Percentiles rank a stretch among this genome's conserved stretches.
Evolutionary conservation across 768 basidiomycete species (phyloP).

Genomic region (Hygrocybe coccinea): DNA sequence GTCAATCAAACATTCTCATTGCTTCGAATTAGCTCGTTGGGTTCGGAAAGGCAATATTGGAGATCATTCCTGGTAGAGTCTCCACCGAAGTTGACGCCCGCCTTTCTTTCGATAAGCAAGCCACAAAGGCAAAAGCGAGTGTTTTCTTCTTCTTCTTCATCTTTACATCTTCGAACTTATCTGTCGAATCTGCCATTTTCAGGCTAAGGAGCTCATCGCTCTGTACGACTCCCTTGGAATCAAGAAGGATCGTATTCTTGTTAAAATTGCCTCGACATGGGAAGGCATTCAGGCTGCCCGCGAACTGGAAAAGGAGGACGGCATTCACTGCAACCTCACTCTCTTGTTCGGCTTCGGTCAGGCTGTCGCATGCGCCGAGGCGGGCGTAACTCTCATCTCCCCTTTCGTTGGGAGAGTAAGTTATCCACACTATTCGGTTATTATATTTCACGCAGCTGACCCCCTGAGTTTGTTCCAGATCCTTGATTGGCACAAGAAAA

Average conservation of each 20-base stretch:
- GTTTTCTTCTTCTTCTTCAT: not conserved
- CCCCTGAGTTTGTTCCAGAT: conserved; percentile 48
- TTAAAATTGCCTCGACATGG: conserved; percentile 99
- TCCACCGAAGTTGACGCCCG: conserved; percentile 99
- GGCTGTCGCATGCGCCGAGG: conserved; percentile 98
- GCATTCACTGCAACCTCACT: conserved; percentile 98
- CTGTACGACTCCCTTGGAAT: conserved; percentile 94
- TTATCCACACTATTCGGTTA: conserved; percentile 17
- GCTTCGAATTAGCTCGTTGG: conserved; percentile 77
- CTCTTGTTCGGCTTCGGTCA: conserved; percentile 98
- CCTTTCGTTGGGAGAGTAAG: conserved; percentile 97
- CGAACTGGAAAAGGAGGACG: conserved; percentile 86
- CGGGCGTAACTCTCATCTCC: conserved; percentile 96
- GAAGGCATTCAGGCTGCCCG: conserved; percentile 99
- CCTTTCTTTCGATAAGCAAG: conserved; percentile 93
- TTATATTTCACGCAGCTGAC: conserved; percentile 2
- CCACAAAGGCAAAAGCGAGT: conserved; percentile 77
- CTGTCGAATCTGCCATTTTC: conserved; percentile 10
- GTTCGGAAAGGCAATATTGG: conserved; percentile 93
- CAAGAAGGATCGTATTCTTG: conserved; percentile 88
- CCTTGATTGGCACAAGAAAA: conserved; percentile 99
- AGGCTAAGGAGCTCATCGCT: conserved; percentile 84
- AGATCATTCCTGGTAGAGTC: conserved; percentile 95
- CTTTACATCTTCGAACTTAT: conserved; percentile 1
- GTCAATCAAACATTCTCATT: too few species aligned